A percentile compares a stretch with the other conserved stretches of the same genome.
phyloP scores from a whole-genome alignment of 208 protist genomes.

The Crithidia expoeki region DNA sequence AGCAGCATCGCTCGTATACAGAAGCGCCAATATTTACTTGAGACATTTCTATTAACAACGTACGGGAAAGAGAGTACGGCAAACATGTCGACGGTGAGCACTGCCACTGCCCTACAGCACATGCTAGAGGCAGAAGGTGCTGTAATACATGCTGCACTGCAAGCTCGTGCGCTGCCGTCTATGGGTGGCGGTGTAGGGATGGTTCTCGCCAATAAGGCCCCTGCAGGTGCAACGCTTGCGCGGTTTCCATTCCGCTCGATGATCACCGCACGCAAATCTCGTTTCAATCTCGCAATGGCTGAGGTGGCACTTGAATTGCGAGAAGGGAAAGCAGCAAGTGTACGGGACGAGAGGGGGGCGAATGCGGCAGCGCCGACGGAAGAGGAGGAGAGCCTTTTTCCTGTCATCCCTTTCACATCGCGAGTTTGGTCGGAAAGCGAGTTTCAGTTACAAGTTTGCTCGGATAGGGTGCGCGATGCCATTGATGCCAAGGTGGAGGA shows the following conservation, averaged over 20 bases:
- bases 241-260: conserved; percentile 64
- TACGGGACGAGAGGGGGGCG: too few species aligned
- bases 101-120: conserved; percentile 41
- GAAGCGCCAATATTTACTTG: too few species aligned
- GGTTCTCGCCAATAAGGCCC: conserved; percentile 39
- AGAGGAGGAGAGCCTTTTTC: conserved; percentile 4
- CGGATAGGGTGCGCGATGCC: conserved; percentile 7
- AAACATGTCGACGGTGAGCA: conserved; percentile 13
- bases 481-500: conserved; percentile 40
- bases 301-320: conserved; percentile 45
- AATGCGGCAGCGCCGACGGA: neutral
- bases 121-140: conserved; percentile 74
- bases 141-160: conserved; percentile 49
- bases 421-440: conserved; percentile 31
- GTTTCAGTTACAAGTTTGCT: conserved; percentile 26
- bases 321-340: neutral
- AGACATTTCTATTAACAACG: too few species aligned
- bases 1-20: too few species aligned
- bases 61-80: neutral
- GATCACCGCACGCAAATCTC: conserved; percentile 75
- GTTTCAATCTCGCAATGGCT: conserved; percentile 63
- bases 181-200: conserved; percentile 91
- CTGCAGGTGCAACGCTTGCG: conserved; percentile 48
- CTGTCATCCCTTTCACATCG: conserved; percentile 29
- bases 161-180: conserved; percentile 46